Evolutionary conservation across 2,329 filamentous ascomycete genomes (phyloP).

Genomic region (Arthrobotrys entomopaga): DNA sequence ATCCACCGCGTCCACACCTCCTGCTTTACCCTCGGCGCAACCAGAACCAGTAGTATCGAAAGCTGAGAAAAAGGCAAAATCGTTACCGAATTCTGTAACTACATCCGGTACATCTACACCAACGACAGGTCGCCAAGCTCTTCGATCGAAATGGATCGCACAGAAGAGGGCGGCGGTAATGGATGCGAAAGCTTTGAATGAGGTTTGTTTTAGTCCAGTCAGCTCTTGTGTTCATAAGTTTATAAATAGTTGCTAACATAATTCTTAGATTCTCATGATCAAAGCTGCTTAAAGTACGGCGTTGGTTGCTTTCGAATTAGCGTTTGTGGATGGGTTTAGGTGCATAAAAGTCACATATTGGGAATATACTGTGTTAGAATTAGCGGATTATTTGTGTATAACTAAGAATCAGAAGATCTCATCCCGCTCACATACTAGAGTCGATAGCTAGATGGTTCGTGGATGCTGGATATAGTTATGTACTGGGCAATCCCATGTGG

Average conservation of each 20-base stretch:
- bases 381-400: neutral
- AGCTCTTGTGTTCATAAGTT: neutral
- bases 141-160: constrained; percentile 83
- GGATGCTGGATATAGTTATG: too few species aligned
- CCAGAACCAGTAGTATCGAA: constrained; percentile 3
- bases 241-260: constrained; percentile 11
- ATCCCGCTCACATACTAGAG: too few species aligned
- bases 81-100: constrained; percentile 33
- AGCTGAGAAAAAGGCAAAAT: constrained; percentile 34
- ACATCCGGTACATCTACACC: constrained; percentile 65
- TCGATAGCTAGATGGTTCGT: too few species aligned
- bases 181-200: constrained; percentile 83
- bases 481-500: too few species aligned
- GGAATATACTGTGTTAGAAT: neutral
- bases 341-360: too few species aligned
- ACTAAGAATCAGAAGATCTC: too few species aligned
- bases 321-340: neutral
- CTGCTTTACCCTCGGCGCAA: constrained; percentile 59
- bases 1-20: constrained; percentile 59
- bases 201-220: constrained; percentile 63
- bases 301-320: neutral
- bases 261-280: constrained; percentile 47
- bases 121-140: constrained; percentile 74
- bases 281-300: constrained; percentile 26
- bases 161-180: constrained; percentile 86